These are phyloP conservation scores for Saururus chinensis DNA, from an alignment of 164 flowering plant genomes.

Conservation along the genomic window DNA sequence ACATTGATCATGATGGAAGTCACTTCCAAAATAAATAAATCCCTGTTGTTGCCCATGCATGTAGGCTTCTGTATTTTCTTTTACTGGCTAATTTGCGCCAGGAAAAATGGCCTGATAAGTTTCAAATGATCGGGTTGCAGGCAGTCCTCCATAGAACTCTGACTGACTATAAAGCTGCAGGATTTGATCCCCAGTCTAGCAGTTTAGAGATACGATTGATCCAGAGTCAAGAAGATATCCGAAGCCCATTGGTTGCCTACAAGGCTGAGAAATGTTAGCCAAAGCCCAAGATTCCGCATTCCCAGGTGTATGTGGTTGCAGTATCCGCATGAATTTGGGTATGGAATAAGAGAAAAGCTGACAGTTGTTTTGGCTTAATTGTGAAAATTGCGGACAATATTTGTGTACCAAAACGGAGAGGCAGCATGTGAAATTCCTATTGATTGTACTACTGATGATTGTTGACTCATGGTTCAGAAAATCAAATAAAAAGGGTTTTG, in stretches of 20 bases:
- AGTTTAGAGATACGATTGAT: conserved; percentile 90
- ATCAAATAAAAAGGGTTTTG: no score
- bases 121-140: conserved; percentile 25
- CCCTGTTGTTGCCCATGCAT: no score
- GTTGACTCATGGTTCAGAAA: neutral
- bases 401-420: neutral
- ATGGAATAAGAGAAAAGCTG: neutral
- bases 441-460: neutral
- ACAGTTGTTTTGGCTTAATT: neutral
- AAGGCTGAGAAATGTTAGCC: conserved; percentile 55
- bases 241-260: conserved; percentile 56
- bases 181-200: conserved; percentile 70
- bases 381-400: neutral
- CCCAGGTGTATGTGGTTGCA: neutral
- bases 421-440: neutral
- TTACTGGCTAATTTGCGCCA: neutral
- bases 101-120: no score
- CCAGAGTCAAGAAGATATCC: conserved; percentile 89
- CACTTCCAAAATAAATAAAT: no score
- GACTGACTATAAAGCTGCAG: conserved; percentile 48
- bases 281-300: neutral
- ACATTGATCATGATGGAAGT: no score
- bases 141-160: conserved; percentile 70
- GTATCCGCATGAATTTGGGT: neutral
- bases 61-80: neutral